These are phyloP conservation scores for Sporothrix euskadiensis DNA, from an alignment of 2,329 filamentous ascomycete species.

Conservation along the genomic window DNA sequence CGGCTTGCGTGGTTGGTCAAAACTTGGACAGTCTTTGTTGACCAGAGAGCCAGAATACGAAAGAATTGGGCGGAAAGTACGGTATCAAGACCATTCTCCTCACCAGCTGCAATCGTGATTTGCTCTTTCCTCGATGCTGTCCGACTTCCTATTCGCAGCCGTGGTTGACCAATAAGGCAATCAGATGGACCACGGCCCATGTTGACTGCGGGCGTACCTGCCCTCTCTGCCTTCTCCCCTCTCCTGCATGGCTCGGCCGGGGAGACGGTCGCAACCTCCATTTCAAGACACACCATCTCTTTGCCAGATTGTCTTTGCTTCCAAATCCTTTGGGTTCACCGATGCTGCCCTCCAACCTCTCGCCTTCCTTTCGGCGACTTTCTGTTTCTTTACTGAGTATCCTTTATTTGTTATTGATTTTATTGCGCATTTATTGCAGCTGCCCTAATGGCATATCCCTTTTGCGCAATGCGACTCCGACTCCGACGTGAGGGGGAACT, in stretches of 20 bases:
- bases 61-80: not conserved
- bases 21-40: not conserved
- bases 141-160: not conserved
- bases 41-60: not conserved
- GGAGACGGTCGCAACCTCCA: conserved; percentile 13
- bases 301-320: not conserved
- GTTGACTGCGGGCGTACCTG: not conserved
- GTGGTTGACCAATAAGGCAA: not conserved
- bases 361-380: not conserved
- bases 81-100: not conserved
- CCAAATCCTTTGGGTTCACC: not conserved
- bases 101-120: not conserved
- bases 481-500: not conserved
- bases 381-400: not conserved
- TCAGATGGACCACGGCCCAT: not conserved
- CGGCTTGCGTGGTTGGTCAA: not conserved
- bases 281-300: not conserved
- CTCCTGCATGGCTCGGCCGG: not conserved
- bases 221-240: not conserved
- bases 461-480: not conserved
- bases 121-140: not conserved
- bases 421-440: not conserved
- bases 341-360: not conserved
- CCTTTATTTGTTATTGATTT: not conserved
- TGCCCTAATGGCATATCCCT: not conserved